Conservation (phyloP, 257 asterid genomes). For the Eustoma russellianum region DNA sequence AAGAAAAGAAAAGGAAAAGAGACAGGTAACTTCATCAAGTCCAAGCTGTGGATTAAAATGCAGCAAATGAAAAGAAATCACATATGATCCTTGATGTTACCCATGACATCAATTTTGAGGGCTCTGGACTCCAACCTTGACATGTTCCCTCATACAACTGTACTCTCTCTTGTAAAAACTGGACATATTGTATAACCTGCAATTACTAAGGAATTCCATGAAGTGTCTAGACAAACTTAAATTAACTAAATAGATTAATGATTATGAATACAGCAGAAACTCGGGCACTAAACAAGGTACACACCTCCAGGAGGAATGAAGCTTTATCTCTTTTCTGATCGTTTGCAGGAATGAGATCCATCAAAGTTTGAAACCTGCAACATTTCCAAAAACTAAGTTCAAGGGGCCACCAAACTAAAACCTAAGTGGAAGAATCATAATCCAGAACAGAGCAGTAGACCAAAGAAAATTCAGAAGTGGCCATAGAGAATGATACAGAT, state of each 20-base stretch:
- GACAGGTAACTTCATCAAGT: neutral
- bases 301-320: slow-evolving; percentile 78
- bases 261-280: neutral
- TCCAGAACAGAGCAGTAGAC: neutral
- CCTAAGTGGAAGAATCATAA: neutral
- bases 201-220: slow-evolving; percentile 9
- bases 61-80: neutral
- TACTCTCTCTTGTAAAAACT: slow-evolving; percentile 61
- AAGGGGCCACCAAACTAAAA: neutral
- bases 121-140: slow-evolving; percentile 76
- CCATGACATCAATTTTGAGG: slow-evolving; percentile 55
- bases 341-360: slow-evolving; percentile 66
- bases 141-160: slow-evolving; percentile 47
- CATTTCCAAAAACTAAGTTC: slow-evolving; percentile 7
- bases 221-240: neutral
- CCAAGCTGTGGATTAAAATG: neutral
- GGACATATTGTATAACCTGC: slow-evolving; percentile 90
- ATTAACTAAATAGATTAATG: neutral
- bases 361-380: slow-evolving; percentile 66
- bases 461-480: neutral
- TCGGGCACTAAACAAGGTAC: slow-evolving; percentile 12
- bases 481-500: neutral
- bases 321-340: slow-evolving; percentile 82
- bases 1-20: neutral
- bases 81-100: slow-evolving; percentile 23